A percentile compares a stretch with the other conserved stretches of the same genome.
phyloP scores from a whole-genome alignment of 2,329 filamentous ascomycete genomes.

The Exserohilum turcica region DNA sequence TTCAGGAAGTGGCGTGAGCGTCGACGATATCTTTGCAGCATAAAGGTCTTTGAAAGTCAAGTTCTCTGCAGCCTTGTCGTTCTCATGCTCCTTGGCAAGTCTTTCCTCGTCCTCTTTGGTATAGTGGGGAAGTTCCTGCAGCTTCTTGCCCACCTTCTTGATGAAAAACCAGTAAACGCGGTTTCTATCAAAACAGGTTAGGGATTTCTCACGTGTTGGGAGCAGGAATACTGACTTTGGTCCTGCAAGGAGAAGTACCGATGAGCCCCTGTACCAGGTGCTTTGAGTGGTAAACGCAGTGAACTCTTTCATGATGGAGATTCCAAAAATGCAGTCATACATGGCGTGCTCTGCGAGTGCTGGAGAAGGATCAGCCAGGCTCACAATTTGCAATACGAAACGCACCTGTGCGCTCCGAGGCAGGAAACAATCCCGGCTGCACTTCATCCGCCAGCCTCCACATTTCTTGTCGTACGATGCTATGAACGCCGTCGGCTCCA shows the following conservation, averaged over 20 bases:
- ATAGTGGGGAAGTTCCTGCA: conserved; percentile 35
- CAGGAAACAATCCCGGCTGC: not conserved
- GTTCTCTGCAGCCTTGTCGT: not conserved
- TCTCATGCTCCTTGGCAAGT: not conserved
- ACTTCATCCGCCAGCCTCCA: conserved; percentile 14
- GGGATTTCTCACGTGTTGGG: too few relatives aligned
- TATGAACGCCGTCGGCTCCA: conserved; percentile 27
- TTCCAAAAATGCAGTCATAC: conserved; percentile 11
- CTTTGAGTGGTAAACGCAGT: too few relatives aligned
- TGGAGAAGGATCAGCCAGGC: too few relatives aligned
- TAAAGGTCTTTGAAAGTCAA: not conserved
- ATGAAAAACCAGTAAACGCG: conserved; percentile 38
- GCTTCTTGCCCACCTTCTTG: conserved; percentile 20
- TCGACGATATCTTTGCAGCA: conserved; percentile 11
- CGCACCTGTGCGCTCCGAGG: not conserved
- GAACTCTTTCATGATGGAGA: not conserved
- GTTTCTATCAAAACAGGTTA: not conserved
- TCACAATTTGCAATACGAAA: too few relatives aligned
- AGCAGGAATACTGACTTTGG: too few relatives aligned
- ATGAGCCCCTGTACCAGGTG: too few relatives aligned
- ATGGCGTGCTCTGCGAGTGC: not conserved
- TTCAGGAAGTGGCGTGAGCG: conserved; percentile 40
- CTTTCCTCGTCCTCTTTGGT: conserved; percentile 18
- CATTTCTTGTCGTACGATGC: conserved; percentile 21
- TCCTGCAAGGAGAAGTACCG: too few relatives aligned